These are phyloP conservation scores for Pseudogymnoascus sp. DNA, from an alignment of 2,329 filamentous ascomycete species.

Conservation along the genomic window DNA sequence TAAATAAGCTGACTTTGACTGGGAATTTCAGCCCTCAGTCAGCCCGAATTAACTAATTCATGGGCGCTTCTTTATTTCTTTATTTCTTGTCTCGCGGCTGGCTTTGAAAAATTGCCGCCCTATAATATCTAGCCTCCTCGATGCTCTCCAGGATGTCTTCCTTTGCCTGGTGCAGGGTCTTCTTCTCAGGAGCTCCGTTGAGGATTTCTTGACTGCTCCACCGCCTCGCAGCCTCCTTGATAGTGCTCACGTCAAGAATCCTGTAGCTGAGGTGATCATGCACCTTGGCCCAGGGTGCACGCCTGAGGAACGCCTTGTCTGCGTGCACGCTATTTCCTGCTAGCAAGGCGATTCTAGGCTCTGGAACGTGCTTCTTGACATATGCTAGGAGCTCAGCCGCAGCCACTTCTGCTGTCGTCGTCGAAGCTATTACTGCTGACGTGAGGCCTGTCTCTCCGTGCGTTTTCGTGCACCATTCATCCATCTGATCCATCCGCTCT, in stretches of 20 bases:
- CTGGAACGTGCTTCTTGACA: slow-evolving; percentile 62
- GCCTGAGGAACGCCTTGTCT: slow-evolving; percentile 72
- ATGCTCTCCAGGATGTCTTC: slow-evolving; percentile 95
- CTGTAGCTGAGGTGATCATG: slow-evolving; percentile 77
- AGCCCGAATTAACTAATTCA: neutral
- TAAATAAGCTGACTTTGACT: neutral
- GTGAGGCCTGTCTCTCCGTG: slow-evolving; percentile 79
- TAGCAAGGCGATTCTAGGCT: slow-evolving; percentile 59
- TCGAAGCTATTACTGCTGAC: slow-evolving; percentile 63
- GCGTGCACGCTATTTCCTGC: slow-evolving; percentile 92
- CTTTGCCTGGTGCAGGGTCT: slow-evolving; percentile 68
- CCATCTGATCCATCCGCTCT: slow-evolving; percentile 67
- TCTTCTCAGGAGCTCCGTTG: slow-evolving; percentile 60
- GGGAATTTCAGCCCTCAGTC: neutral
- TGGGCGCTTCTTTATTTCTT: neutral
- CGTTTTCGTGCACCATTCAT: slow-evolving; percentile 77
- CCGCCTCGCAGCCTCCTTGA: slow-evolving; percentile 81
- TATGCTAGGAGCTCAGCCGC: slow-evolving; percentile 68
- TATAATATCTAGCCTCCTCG: slow-evolving; percentile 79
- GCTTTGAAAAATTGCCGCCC: slow-evolving; percentile 53
- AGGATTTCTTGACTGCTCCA: slow-evolving; percentile 63
- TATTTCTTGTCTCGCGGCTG: neutral
- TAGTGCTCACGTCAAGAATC: slow-evolving; percentile 80
- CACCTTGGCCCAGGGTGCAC: slow-evolving; percentile 64
- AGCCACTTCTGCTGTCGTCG: slow-evolving; percentile 61